Evolutionary conservation across 192 early-diverging fungal genomes (phyloP).

Genomic region (Entomortierella parvispora): DNA sequence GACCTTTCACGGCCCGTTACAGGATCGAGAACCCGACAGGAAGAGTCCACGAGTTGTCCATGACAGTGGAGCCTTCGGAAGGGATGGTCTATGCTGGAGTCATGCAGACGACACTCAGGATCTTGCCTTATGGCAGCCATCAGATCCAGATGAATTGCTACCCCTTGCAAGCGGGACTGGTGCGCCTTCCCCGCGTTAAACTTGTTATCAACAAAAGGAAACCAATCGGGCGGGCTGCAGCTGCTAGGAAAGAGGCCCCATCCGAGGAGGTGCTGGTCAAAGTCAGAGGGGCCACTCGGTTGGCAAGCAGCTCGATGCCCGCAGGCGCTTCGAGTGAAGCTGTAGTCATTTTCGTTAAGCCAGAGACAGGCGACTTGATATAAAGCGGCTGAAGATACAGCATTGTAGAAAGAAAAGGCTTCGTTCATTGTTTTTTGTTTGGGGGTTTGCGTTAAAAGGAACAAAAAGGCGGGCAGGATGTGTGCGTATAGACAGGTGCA

Average conservation of each 20-base stretch:
- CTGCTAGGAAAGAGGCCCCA: conserved; percentile 5
- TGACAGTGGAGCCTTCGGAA: conserved; percentile 72
- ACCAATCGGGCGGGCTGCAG: conserved; percentile 4
- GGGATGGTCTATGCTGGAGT: conserved; percentile 81
- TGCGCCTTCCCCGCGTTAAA: conserved; percentile 64
- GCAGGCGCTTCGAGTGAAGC: neutral
- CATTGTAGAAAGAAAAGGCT: neutral
- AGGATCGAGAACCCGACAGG: conserved; percentile 69
- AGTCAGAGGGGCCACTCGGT: conserved; percentile 9
- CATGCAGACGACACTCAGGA: conserved; percentile 64
- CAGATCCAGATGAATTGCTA: conserved; percentile 68
- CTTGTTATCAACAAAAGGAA: conserved; percentile 47
- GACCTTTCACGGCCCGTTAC: conserved; percentile 71
- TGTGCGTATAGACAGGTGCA: too few species aligned
- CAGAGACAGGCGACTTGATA: conserved; percentile 29
- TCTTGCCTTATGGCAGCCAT: conserved; percentile 66
- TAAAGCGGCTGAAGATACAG: neutral
- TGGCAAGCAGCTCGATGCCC: neutral
- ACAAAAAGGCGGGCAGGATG: too few species aligned
- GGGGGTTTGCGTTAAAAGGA: too few species aligned
- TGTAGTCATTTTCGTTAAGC: conserved; percentile 46
- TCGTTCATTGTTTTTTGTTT: neutral
- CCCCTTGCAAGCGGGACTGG: conserved; percentile 67
- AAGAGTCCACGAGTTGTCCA: conserved; percentile 61
- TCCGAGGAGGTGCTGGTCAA: conserved; percentile 34